Percentiles rank a stretch among this genome's conserved stretches.
These are phyloP conservation scores for Herpotrichia juniperi DNA, from an alignment of 2,329 filamentous ascomycete species.

Conservation along the genomic window DNA sequence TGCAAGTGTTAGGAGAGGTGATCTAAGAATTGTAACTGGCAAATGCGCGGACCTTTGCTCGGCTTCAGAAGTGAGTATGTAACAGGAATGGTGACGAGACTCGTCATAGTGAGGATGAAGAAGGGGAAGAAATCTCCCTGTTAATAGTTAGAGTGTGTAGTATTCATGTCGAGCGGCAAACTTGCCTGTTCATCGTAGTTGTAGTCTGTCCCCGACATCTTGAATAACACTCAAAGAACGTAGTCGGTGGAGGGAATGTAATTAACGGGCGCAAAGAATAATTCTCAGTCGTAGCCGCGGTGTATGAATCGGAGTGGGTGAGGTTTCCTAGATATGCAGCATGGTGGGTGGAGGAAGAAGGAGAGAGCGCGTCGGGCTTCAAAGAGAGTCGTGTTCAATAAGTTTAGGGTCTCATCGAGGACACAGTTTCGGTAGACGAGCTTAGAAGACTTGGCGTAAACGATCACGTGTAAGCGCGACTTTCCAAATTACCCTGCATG, in stretches of 20 bases:
- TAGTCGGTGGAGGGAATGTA: slow-evolving; percentile 12
- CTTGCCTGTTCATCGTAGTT: slow-evolving; percentile 92
- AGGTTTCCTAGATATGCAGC: slow-evolving; percentile 22
- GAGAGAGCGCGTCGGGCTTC: slow-evolving; percentile 26
- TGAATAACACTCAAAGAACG: slow-evolving; percentile 25
- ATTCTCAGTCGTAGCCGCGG: slow-evolving; percentile 13
- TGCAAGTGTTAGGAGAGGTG: slow-evolving; percentile 16
- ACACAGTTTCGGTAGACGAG: slow-evolving; percentile 30
- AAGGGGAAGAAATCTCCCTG: slow-evolving; percentile 98
- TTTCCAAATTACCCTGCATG: neutral
- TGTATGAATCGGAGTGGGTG: slow-evolving; percentile 19
- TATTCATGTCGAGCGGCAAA: slow-evolving; percentile 5
- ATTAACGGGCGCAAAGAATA: slow-evolving; percentile 17
- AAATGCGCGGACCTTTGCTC: slow-evolving; percentile 63
- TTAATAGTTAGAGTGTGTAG: slow-evolving; percentile 16
- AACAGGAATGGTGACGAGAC: slow-evolving; percentile 85
- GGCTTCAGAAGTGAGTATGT: slow-evolving; percentile 87
- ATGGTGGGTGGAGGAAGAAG: slow-evolving; percentile 22
- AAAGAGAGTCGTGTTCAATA: slow-evolving; percentile 35
- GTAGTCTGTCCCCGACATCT: slow-evolving; percentile 73
- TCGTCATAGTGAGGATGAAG: slow-evolving; percentile 91
- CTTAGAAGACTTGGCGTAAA: slow-evolving; percentile 16
- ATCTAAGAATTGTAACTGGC: slow-evolving; percentile 2
- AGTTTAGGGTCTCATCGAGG: slow-evolving; percentile 31
- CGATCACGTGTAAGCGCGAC: slow-evolving; percentile 16